A percentile compares a stretch with the other conserved stretches of the same genome.
These are phyloP conservation scores for Alternaria triticimaculans DNA, from an alignment of 2,329 filamentous ascomycete genomes.

Conservation along the genomic window DNA sequence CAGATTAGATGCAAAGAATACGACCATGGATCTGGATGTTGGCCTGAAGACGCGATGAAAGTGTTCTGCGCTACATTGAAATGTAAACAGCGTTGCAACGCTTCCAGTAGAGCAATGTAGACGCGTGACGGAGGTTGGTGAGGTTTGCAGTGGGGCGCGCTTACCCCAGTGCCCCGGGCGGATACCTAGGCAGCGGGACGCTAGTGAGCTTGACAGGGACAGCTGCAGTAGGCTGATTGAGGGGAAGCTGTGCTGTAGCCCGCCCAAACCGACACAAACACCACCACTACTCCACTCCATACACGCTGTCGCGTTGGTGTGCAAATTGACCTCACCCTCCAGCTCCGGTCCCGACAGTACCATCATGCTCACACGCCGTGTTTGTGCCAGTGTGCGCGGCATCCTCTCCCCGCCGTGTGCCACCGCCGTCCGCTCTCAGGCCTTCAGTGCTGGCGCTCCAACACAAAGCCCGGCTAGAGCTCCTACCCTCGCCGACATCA, in stretches of 20 bases:
- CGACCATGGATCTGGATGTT: not conserved
- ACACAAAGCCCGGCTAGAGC: conserved; percentile 34
- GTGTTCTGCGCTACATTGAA: not conserved
- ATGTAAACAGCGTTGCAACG: not conserved
- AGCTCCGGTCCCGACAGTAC: conserved; percentile 1
- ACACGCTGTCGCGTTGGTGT: not conserved
- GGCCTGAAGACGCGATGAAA: not conserved
- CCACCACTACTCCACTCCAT: conserved; percentile 1
- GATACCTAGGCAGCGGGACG: conserved; percentile 1
- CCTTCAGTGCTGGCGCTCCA: conserved; percentile 36
- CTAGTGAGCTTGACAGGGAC: conserved; percentile 22
- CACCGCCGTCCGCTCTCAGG: conserved; percentile 27
- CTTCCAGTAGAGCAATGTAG: not conserved
- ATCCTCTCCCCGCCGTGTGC: conserved; percentile 24
- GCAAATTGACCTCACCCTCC: not conserved
- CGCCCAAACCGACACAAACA: conserved; percentile 4
- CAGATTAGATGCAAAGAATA: not conserved
- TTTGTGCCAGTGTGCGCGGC: conserved; percentile 35
- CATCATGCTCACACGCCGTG: conserved; percentile 44
- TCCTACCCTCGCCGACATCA: conserved; percentile 88
- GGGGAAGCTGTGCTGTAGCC: conserved; percentile 13
- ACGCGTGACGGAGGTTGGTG: not conserved
- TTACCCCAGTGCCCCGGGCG: conserved; percentile 19
- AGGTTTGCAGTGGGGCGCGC: conserved; percentile 10
- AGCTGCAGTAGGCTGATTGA: conserved; percentile 17